Evolutionary conservation across 2,329 filamentous ascomycete species (phyloP), one percentile per base, ranked within the genome.

Genomic region (Aspergillus quadricinctus): DNA sequence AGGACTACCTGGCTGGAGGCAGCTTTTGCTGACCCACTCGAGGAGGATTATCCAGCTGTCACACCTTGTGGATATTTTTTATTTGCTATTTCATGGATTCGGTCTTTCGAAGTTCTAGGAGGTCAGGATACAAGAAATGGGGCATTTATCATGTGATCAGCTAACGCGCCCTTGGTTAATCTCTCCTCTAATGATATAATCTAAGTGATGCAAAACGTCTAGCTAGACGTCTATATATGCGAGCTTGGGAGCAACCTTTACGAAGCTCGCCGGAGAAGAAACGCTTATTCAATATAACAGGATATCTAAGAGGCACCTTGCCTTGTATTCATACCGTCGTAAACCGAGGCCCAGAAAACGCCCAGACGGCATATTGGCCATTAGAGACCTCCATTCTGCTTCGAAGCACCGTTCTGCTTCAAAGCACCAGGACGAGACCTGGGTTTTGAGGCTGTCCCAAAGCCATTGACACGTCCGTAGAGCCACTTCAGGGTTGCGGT

Each of bases 401-500:
- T 70, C 37, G 72, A 64, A 49, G 68, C 60, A 0, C 68, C 65
- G 45, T 64, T 66, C 19, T 62, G 53, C 25, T 65, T 70, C 37
- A 73, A 64, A 49, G 69, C 60, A 0, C 70, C 71, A 5, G 71
- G 61, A 6, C 62, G 64, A 49, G 71, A 66, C 3, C 60, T 60
- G 1, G 69, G 41, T 14, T 56, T 57, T 29, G 58, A 46, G 0
- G 48, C 35, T 25, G 59, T 65, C 5, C 68, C 71, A 49, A 69
- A 69, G 8, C 76, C 76, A 63, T 76, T 77, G 11, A 77, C 64
- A 52, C 77, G 78, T 2, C 81, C 83, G 73, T 95, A 90, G 1
- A 89, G 59, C 80, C 82, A 87, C 69, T 91, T 88, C 60, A 96
- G 75, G 9, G 80, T 74, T 23, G 83, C 76, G 0, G 89, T 92